A percentile compares a stretch with the other conserved stretches of the same genome.
phyloP scores from a whole-genome alignment of 768 basidiomycete species.

The Amanita pallidorosea region DNA sequence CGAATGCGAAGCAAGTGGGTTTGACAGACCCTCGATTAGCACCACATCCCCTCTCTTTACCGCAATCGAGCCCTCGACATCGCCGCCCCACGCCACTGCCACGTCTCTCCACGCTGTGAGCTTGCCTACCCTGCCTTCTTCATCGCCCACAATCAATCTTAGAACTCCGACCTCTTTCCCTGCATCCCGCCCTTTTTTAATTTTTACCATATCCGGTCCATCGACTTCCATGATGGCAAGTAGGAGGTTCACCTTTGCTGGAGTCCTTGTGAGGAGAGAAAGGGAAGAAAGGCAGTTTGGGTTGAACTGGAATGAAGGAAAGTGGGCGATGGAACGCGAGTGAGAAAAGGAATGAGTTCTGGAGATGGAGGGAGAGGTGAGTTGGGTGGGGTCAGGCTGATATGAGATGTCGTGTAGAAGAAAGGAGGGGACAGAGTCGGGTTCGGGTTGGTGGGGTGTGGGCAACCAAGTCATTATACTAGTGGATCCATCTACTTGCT shows the following conservation, averaged over 20 bases:
- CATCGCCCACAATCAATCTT: slow-evolving; percentile 66
- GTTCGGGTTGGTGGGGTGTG: slow-evolving; percentile 18
- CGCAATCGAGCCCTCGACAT: slow-evolving; percentile 24
- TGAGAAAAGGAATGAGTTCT: slow-evolving; percentile 4
- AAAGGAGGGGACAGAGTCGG: slow-evolving; percentile 15
- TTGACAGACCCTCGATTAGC: slow-evolving; percentile 51
- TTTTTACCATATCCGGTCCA: slow-evolving; percentile 55
- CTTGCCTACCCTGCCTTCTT: slow-evolving; percentile 56
- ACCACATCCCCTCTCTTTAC: slow-evolving; percentile 66
- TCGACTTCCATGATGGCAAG: slow-evolving; percentile 68
- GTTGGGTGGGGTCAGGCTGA: neutral
- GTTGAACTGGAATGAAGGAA: slow-evolving; percentile 68
- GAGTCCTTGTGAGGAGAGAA: slow-evolving; percentile 20
- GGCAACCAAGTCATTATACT: slow-evolving; percentile 52
- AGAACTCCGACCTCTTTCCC: slow-evolving; percentile 61
- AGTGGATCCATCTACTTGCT: slow-evolving; percentile 28
- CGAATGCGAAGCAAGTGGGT: neutral
- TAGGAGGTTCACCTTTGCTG: slow-evolving; percentile 42
- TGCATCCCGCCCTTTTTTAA: slow-evolving; percentile 61
- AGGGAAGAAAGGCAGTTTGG: slow-evolving; percentile 49
- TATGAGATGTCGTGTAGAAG: slow-evolving; percentile 8
- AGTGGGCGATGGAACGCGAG: slow-evolving; percentile 50
- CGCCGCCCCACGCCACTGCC: slow-evolving; percentile 59
- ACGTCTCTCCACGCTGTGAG: slow-evolving; percentile 72
- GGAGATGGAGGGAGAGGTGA: slow-evolving; percentile 14